Evolutionary conservation across 106 monocot species (phyloP).

Genomic region (Allium cepa): DNA sequence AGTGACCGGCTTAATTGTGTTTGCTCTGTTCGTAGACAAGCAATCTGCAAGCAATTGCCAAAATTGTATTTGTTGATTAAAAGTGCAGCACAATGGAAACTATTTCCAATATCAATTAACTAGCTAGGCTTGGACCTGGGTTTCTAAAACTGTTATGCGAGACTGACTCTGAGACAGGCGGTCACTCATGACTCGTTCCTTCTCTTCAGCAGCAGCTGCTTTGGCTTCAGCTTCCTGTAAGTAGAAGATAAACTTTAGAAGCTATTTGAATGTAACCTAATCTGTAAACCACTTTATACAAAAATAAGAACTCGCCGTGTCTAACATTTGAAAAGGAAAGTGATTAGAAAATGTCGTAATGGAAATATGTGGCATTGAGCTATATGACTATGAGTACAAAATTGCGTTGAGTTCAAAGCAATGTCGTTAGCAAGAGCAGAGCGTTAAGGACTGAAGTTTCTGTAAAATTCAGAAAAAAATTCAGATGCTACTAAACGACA

Average conservation of each 20-base stretch:
- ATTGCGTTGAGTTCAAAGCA: too few species aligned
- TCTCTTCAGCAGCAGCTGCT: constrained; percentile 90
- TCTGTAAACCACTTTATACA: too few species aligned
- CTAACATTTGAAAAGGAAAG: too few species aligned
- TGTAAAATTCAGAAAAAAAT: too few species aligned
- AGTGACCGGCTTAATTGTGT: constrained; percentile 79
- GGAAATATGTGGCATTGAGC: too few species aligned
- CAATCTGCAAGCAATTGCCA: constrained; percentile 34
- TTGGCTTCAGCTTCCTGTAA: constrained; percentile 94
- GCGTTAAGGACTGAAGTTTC: too few species aligned
- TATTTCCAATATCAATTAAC: constrained; percentile 1
- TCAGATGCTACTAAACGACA: too few species aligned
- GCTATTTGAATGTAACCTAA: too few species aligned
- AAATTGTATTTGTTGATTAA: not conserved
- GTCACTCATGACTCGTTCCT: constrained; percentile 69
- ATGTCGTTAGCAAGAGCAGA: too few species aligned
- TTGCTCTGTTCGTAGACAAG: constrained; percentile 91
- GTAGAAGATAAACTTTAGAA: not conserved
- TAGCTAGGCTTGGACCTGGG: constrained; percentile 44
- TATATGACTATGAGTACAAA: too few species aligned
- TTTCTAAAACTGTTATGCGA: constrained; percentile 84
- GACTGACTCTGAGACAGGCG: constrained; percentile 76
- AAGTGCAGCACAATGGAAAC: not conserved
- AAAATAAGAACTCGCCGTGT: too few species aligned
- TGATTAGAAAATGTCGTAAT: too few species aligned